phyloP scores from a whole-genome alignment of 352 stramenopile species.

The Pythium rishiriense region DNA sequence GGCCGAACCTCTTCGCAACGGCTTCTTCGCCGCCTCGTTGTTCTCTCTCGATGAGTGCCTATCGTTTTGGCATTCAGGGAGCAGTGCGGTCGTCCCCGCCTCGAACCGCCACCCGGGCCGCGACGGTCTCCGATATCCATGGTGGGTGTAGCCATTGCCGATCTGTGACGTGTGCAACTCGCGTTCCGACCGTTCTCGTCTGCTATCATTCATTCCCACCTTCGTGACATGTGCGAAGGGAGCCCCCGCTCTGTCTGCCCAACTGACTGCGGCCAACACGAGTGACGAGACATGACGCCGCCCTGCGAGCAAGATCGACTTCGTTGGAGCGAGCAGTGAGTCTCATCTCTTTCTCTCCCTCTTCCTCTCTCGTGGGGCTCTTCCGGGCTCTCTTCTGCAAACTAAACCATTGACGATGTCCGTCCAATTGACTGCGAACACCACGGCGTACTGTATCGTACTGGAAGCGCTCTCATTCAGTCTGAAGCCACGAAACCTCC shows the following conservation, averaged over 20 bases:
- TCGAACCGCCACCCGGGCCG: neutral
- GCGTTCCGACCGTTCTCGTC: too few species aligned
- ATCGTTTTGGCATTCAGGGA: too few species aligned
- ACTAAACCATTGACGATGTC: neutral
- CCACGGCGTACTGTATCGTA: neutral
- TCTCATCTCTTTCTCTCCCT: too few species aligned
- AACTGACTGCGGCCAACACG: slow-evolving; percentile 10
- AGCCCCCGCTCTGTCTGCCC: slow-evolving; percentile 3
- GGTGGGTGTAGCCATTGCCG: neutral
- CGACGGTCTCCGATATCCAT: neutral
- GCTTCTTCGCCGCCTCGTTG: neutral
- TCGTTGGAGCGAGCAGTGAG: neutral
- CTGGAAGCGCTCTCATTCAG: too few species aligned
- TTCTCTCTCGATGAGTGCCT: too few species aligned
- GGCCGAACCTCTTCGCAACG: neutral
- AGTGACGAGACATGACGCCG: neutral
- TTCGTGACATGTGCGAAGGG: neutral
- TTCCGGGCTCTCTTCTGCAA: neutral
- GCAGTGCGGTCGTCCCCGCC: too few species aligned
- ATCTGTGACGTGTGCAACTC: neutral
- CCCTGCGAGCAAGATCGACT: too few species aligned
- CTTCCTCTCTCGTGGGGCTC: neutral
- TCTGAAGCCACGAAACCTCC: too few species aligned
- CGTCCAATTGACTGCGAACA: slow-evolving; percentile 3
- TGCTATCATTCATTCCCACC: too few species aligned